Conservation (phyloP, 495 filamentous ascomycete species). For the Penicillium dipodomyicola region DNA sequence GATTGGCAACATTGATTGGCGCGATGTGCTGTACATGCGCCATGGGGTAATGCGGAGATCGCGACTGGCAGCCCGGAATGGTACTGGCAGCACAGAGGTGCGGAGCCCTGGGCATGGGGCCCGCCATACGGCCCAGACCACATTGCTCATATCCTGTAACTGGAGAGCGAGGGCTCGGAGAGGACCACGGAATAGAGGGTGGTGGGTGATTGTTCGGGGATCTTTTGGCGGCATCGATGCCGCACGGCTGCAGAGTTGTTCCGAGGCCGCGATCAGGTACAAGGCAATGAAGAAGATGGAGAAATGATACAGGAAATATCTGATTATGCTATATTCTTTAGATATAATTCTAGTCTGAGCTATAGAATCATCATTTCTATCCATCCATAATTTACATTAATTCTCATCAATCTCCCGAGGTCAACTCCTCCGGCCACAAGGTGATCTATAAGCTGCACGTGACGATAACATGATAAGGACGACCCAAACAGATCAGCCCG, state of each 20-base stretch:
- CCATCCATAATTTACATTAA: not conserved
- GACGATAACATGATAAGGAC: constrained; percentile 10
- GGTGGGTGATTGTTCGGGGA: constrained; percentile 7
- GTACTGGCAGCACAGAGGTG: constrained; percentile 23
- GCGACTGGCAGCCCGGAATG: constrained; percentile 17
- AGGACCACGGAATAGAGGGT: not conserved
- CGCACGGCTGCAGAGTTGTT: constrained; percentile 16
- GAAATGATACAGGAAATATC: not conserved
- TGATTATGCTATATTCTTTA: not conserved
- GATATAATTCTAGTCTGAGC: not conserved
- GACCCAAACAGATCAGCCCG: constrained; percentile 2
- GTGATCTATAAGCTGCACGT: constrained; percentile 1
- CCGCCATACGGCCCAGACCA: constrained; percentile 45
- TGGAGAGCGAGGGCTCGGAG: constrained; percentile 14
- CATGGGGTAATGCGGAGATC: constrained; percentile 26
- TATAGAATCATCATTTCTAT: not conserved
- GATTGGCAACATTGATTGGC: constrained; percentile 13
- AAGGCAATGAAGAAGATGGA: not conserved
- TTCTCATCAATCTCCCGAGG: not conserved
- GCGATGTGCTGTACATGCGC: constrained; percentile 20
- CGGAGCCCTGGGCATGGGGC: constrained; percentile 44
- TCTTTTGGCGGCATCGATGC: constrained; percentile 12
- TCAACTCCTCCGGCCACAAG: not conserved
- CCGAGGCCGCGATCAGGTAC: constrained; percentile 11
- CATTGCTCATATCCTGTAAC: constrained; percentile 50